Evolutionary conservation across 257 asterid genomes (phyloP), one percentile per base, ranked within the genome.

Genomic region (Capsicum baccatum): DNA sequence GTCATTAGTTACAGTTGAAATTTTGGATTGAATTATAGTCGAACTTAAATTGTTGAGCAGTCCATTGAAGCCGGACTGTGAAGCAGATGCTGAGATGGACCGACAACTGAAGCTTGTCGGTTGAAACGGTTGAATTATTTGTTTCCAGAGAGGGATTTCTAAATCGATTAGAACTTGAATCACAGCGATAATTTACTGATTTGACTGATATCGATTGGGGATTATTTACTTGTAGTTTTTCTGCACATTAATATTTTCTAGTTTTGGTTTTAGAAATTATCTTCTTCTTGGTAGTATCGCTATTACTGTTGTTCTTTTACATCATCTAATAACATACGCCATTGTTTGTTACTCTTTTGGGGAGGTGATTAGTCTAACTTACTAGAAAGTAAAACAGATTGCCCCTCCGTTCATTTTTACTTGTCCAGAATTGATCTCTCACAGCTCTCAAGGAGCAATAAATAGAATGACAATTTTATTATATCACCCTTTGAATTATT

Each of bases 121-220:
- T 21, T 76, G 48, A 50, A 76, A 76, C 81, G 7, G 63, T 76
- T 76, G 63, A 52, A 76, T 21, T 76, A 52, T 76, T 76, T 13
- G 21, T 76, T 76, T 26, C 62, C n/a, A 26, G 14, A 52, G 62
- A 17, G 47, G 47, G 62, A 26, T 76, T 70, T 52, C 26, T 4
- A 21, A 7, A 76, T 52, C 47, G 21, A 50, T 76, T 76, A 76
- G 47, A 8, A 26, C 26, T 76, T 76, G 21, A 76, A 52, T 26
- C 5, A 13, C 10, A 21, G 63, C 5, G 6, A 76, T 21, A 26
- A 16, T 26, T 13, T 26, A 26, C 21, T 26, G 81, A 50, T 50
- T 73, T 19, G 8, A 74, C 47, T 52, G 19, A 5, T 76, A 76
- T 2, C 33, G 52, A 52, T 76, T 76, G 81, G 48, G 63, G 26